These are phyloP conservation scores for Leccinum pellstonianum DNA, from an alignment of 768 basidiomycete species.

Conservation along the genomic window DNA sequence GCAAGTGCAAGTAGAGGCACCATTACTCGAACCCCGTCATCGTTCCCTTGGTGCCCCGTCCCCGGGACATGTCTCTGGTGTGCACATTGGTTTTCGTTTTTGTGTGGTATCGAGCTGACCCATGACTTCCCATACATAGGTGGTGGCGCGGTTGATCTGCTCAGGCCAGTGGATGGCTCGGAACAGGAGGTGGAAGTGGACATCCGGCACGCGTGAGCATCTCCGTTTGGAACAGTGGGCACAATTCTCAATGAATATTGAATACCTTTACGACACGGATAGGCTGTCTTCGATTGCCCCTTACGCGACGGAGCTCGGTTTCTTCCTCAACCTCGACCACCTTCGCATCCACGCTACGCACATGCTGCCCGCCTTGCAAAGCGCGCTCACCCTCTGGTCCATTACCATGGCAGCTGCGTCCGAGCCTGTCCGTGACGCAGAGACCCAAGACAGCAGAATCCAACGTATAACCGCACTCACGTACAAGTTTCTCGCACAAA, in stretches of 20 bases:
- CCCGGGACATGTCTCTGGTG: neutral
- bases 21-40: neutral
- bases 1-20: neutral
- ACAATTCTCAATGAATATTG: neutral
- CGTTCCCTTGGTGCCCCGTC: neutral
- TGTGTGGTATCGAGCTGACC: neutral
- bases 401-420: conserved; percentile 42
- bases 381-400: conserved; percentile 53
- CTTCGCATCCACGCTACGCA: conserved; percentile 43
- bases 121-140: neutral
- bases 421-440: conserved; percentile 33
- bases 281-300: conserved; percentile 45
- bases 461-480: neutral
- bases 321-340: conserved; percentile 57
- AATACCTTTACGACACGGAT: neutral
- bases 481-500: conserved; percentile 43
- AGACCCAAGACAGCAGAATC: conserved; percentile 15
- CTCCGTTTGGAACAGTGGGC: no score
- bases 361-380: conserved; percentile 49
- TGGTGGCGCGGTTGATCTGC: neutral
- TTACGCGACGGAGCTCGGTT: conserved; percentile 57
- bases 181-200: neutral
- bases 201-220: conserved; percentile 14
- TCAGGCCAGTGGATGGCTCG: neutral
- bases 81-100: neutral